Percentiles rank a stretch among this genome's conserved stretches.
phyloP scores from a whole-genome alignment of 148 eudicot genomes.

The Cornus florida region DNA sequence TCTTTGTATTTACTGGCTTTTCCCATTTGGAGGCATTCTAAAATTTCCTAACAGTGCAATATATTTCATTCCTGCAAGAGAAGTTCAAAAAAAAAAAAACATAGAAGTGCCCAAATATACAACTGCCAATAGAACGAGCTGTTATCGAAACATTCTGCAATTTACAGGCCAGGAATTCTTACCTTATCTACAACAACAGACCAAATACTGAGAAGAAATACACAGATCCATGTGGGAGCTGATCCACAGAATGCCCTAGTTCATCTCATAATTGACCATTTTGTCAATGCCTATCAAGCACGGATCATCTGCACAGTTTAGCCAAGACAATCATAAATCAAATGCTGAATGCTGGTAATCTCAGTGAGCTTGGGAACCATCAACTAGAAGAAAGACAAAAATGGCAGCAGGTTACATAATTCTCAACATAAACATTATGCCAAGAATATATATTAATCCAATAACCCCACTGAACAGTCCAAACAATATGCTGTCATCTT shows the following conservation, averaged over 20 bases:
- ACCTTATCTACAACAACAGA: conserved; percentile 20
- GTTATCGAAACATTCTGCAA: not conserved
- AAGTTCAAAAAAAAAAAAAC: too few species aligned
- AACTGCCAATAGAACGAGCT: too few species aligned
- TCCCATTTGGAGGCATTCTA: too few species aligned
- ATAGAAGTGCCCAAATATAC: too few species aligned
- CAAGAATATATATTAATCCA: not conserved
- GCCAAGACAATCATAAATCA: not conserved
- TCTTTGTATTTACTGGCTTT: too few species aligned
- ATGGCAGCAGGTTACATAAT: not conserved
- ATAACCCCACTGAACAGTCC: too few species aligned
- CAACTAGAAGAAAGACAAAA: not conserved
- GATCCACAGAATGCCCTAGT: conserved; percentile 5
- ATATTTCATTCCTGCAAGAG: too few species aligned
- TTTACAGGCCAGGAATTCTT: not conserved
- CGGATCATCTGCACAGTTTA: conserved; percentile 32
- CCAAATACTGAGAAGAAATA: not conserved
- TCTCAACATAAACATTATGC: not conserved
- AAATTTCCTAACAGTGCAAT: too few species aligned
- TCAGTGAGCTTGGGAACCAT: not conserved
- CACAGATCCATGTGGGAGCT: not conserved
- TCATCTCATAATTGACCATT: not conserved
- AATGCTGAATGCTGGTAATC: not conserved
- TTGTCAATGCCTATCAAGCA: conserved; percentile 19
- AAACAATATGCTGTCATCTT: too few species aligned